Base-by-base conservation (phyloP, 352 stramenopile species). In the Globisporangium mamillatum region DNA sequence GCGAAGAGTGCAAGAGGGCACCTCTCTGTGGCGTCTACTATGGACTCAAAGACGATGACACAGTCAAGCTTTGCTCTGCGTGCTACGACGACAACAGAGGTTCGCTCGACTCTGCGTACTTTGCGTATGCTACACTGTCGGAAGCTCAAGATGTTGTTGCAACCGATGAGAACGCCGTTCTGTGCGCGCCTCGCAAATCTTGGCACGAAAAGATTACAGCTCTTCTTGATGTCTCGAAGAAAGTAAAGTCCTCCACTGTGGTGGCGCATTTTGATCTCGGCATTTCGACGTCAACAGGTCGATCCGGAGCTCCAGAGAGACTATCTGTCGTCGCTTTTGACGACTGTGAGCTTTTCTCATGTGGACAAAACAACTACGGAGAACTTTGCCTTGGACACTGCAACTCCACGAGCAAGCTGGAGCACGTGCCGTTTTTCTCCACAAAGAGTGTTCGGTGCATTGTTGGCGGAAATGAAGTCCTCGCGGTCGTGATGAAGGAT, bases 351-450 rank as follows among this genome's bases (percentile, higher is more conserved):
- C 70, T 96, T 4, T 96, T 95, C 71, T 93, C 89, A 0, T 96
- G 88, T 36, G 89, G 89, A 0, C 89, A 96, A 75, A 96, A 96
- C 70, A 96, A 95, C 66, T 96, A 96, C 62, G 89, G 89, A 10
- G 89, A 96, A 60, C 73, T 96, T 4, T 93, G 88, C 48, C 75
- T 95, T 22, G 89, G 89, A 0, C 86, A 96, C 59, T 96, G 88
- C 69, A 94, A 96, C 64, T 93, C 87, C 0, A 93, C 88, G 1
- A 94, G 80, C 57, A 94, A 96, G 36, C 72, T 96, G 20, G 88
- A 96, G 66, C 86, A 91, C 58, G 88, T 94, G 9, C 83, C 86
- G 9, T 90, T 93, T 46, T 96, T 94, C 60, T 94, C 88, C 16
- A 75, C 84, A 14, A 94, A 94, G 67, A 88, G 71, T 32, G 69